These are phyloP conservation scores for Trichopus zeylanicus DNA, from an alignment of 116 monocot genomes.

Conservation along the genomic window DNA sequence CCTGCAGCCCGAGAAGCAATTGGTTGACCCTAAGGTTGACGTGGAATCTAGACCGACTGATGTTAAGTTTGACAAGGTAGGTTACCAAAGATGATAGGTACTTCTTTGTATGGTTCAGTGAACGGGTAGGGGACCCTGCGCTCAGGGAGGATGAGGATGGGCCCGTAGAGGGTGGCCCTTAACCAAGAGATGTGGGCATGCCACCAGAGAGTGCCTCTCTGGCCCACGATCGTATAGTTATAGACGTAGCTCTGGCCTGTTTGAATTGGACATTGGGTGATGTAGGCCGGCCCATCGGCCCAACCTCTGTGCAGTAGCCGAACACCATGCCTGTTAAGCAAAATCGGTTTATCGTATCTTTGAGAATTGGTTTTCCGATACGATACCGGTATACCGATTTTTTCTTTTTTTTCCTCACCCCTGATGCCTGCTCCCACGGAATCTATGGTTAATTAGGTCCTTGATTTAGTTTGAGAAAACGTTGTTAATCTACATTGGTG, in stretches of 20 bases:
- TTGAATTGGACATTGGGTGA: constrained; percentile 10
- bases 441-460: no score
- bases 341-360: no score
- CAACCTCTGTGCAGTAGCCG: constrained; percentile 12
- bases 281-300: constrained; percentile 20
- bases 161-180: constrained; percentile 5
- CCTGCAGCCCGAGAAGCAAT: background rate
- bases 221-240: constrained; percentile 8
- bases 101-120: constrained; percentile 8
- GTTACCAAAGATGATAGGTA: constrained; percentile 10
- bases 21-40: no score
- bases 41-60: no score
- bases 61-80: background rate
- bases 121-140: constrained; percentile 3
- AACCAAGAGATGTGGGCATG: constrained; percentile 12
- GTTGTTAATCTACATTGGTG: no score
- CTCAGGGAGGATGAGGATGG: constrained; percentile 8
- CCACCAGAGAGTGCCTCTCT: constrained; percentile 10
- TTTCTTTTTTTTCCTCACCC: no score
- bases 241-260: constrained; percentile 9
- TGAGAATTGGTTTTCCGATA: no score
- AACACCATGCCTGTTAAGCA: constrained; percentile 19
- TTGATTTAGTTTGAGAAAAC: no score
- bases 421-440: no score
- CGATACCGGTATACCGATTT: no score